Evolutionary conservation across 2,329 filamentous ascomycete genomes (phyloP).

Genomic region (Exophiala sp.): DNA sequence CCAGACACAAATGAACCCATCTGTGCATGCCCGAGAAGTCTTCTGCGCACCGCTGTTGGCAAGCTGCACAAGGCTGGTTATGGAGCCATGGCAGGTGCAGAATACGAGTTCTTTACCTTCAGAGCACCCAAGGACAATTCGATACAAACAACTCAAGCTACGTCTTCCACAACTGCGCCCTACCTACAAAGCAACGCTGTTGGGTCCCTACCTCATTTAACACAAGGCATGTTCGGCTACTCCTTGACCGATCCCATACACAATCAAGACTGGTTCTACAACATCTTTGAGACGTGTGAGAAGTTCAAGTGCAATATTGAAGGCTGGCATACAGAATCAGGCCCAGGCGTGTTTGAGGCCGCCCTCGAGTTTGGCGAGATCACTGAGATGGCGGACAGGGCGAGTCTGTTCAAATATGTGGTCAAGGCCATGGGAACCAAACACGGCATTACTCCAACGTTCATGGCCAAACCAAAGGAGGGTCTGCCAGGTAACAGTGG

Average conservation of each 20-base stretch:
- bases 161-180: slow-evolving; percentile 65
- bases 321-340: slow-evolving; percentile 93
- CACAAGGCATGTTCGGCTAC: slow-evolving; percentile 52
- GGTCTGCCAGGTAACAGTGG: slow-evolving; percentile 92
- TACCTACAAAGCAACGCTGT: slow-evolving; percentile 73
- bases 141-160: slow-evolving; percentile 50
- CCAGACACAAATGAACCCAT: slow-evolving; percentile 70
- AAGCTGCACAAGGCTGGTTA: slow-evolving; percentile 68
- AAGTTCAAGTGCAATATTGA: slow-evolving; percentile 79
- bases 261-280: slow-evolving; percentile 90
- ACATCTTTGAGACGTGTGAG: slow-evolving; percentile 75
- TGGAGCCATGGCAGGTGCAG: slow-evolving; percentile 84
- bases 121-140: slow-evolving; percentile 56
- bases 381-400: slow-evolving; percentile 84
- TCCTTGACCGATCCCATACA: slow-evolving; percentile 55
- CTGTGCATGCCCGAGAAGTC: slow-evolving; percentile 72
- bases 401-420: slow-evolving; percentile 88
- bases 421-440: slow-evolving; percentile 85
- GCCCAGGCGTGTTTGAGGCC: slow-evolving; percentile 92
- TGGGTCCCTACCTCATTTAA: slow-evolving; percentile 70
- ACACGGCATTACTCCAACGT: slow-evolving; percentile 90
- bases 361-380: slow-evolving; percentile 87
- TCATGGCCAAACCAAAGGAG: slow-evolving; percentile 96
- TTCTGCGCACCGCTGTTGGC: slow-evolving; percentile 65
- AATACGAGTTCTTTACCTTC: slow-evolving; percentile 96